Percentiles rank a stretch among this genome's conserved stretches.
Evolutionary conservation across 2,329 filamentous ascomycete species (phyloP).

Genomic region (Colletotrichum siamense): DNA sequence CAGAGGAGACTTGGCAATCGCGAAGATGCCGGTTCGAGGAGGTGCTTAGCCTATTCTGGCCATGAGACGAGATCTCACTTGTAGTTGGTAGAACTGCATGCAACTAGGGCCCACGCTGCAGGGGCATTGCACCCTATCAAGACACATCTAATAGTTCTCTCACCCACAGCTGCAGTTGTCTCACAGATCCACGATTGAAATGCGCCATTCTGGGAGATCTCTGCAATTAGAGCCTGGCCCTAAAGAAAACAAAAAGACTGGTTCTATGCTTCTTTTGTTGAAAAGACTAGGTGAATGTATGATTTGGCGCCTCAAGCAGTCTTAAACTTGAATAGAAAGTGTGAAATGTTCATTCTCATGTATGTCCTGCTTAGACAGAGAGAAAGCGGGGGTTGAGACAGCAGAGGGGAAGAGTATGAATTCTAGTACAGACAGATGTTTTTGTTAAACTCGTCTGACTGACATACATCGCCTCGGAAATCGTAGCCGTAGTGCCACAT

Average conservation of each 20-base stretch:
- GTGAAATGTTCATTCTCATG: rapidly evolving
- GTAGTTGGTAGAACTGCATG: background rate
- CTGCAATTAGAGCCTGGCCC: background rate
- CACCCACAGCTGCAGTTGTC: background rate
- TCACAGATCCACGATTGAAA: background rate
- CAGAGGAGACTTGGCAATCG: background rate
- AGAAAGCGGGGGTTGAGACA: background rate
- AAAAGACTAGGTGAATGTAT: background rate
- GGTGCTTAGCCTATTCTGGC: background rate
- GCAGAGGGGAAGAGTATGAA: rapidly evolving
- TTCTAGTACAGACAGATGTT: background rate
- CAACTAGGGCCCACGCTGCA: background rate
- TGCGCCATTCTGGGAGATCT: background rate
- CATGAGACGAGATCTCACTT: background rate
- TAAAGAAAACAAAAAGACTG: background rate
- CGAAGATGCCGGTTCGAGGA: background rate
- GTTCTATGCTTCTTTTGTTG: background rate
- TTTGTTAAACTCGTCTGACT: background rate
- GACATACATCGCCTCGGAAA: background rate
- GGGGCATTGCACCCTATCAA: background rate
- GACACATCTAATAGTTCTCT: background rate
- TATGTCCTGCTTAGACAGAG: background rate
- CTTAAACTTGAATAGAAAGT: background rate
- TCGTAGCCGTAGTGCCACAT: background rate
- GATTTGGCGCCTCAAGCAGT: rapidly evolving